phyloP scores from a whole-genome alignment of 805 yeast genomes.

The Wickerhamomyces kurtzmanii region DNA sequence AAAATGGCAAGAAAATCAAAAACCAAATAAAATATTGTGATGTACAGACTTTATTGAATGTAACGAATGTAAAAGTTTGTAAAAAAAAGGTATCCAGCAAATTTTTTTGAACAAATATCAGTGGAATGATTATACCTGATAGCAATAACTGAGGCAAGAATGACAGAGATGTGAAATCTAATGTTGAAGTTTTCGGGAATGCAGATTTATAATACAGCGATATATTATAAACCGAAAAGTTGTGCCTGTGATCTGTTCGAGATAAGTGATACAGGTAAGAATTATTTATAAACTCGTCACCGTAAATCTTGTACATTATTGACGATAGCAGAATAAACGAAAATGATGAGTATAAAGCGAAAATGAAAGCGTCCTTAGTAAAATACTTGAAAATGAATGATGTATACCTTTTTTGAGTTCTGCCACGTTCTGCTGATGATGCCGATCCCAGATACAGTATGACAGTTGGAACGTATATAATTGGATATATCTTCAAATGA shows the following conservation, averaged over 20 bases:
- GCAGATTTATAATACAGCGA: slow-evolving; percentile 55
- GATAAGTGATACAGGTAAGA: slow-evolving; percentile 77
- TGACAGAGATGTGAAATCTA: slow-evolving; percentile 46
- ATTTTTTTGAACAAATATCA: slow-evolving; percentile 29
- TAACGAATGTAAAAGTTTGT: slow-evolving; percentile 70
- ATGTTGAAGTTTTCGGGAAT: slow-evolving; percentile 3
- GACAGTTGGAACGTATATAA: slow-evolving; percentile 75
- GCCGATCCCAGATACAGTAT: slow-evolving; percentile 30
- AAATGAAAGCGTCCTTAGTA: slow-evolving; percentile 31
- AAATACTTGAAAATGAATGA: too few relatives aligned
- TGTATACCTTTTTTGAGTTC: too few relatives aligned
- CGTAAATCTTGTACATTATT: slow-evolving; percentile 62
- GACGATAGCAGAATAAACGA: slow-evolving; percentile 39
- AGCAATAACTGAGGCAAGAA: slow-evolving; percentile 75
- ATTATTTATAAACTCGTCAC: slow-evolving; percentile 64
- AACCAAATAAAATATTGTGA: slow-evolving; percentile 97
- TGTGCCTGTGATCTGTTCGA: slow-evolving; percentile 89
- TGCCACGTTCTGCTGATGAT: background rate
- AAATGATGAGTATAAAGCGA: slow-evolving; percentile 26
- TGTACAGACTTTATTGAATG: slow-evolving; percentile 78
- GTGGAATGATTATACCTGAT: slow-evolving; percentile 51
- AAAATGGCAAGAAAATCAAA: slow-evolving; percentile 73
- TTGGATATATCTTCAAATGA: slow-evolving; percentile 88
- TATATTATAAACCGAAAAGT: slow-evolving; percentile 81
- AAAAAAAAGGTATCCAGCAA: slow-evolving; percentile 51